Base-by-base conservation (phyloP, 257 asterid genomes). In the Avicennia marina region DNA sequence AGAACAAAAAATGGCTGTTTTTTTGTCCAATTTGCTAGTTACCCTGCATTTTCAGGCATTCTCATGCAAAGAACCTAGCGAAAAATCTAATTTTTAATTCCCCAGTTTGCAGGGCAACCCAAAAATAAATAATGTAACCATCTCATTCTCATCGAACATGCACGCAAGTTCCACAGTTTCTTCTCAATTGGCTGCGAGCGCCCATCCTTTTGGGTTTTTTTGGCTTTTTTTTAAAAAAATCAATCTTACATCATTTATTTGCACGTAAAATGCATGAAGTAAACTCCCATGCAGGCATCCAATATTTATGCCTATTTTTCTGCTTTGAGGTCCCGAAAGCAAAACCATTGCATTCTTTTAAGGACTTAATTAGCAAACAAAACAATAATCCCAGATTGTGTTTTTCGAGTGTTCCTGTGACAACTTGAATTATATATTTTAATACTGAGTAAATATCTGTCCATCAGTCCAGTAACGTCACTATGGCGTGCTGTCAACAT, bases 291-390 rank as follows among this genome's bases (percentile, higher is more conserved):
- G 19, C 39, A 56, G 48, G 53, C 45, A 64, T 2, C 44, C 33
- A n/a, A n/a, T 6, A 58, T 41, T 42, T 33, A 11, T 42, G 41
- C 65, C 65, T 48, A 48, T 7, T 20, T 47, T 50, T 69, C 52
- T 20, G 75, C 63, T 55, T 54, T 44, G 59, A 61, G 73, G 64
- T 26, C 61, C 62, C 57, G 27, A 54, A 55, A 4, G 27, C 64
- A 54, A 46, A 55, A 62, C 48, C 56, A 41, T 33, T 40, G 52
- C 53, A 54, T 55, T 64, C 45, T 56, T 61, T 68, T 62, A 39
- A 55, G 70, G 75, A 31, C 56, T 25, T 32, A 41, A 39, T 24
- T 9, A 46, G 36, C 18, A 4, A 42, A 68, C 47, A 49, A 55
- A 22, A n/a, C 52, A 59, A 43, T 24, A 38, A 38, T 38, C 56